Conservation (phyloP, 1,284 basidiomycete species). For the Cystobasidium pallidum region DNA sequence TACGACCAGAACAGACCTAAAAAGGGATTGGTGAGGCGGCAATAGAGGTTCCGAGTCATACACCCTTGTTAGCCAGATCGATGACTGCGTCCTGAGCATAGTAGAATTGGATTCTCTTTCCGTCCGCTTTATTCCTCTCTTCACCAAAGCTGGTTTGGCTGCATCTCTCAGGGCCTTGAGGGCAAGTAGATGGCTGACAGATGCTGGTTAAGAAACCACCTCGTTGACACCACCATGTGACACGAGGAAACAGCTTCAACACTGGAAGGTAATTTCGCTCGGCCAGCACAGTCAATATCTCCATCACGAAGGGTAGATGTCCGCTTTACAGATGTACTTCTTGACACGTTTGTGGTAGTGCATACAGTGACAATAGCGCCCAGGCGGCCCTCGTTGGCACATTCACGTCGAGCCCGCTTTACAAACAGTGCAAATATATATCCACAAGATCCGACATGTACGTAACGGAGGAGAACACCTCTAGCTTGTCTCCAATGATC, state of each 20-base stretch:
- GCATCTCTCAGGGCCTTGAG: constrained; percentile 11
- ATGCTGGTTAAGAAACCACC: neutral
- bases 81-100: neutral
- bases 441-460: neutral
- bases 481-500: constrained; percentile 10
- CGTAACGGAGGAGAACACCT: neutral
- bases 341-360: neutral
- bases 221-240: constrained; percentile 16
- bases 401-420: neutral
- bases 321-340: constrained; percentile 1
- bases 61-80: neutral
- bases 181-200: neutral
- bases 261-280: constrained; percentile 12
- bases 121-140: constrained; percentile 26
- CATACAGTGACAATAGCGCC: neutral
- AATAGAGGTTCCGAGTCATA: neutral
- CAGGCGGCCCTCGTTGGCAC: neutral
- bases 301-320: constrained; percentile 13
- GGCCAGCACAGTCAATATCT: neutral
- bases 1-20: too few relatives aligned
- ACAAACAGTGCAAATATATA: neutral
- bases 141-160: neutral
- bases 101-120: constrained; percentile 1
- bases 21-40: neutral
- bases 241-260: constrained; percentile 21